Conservation (phyloP, 225 moss, liverwort and hornwort genomes). For the Thuidium tamariscinum region DNA sequence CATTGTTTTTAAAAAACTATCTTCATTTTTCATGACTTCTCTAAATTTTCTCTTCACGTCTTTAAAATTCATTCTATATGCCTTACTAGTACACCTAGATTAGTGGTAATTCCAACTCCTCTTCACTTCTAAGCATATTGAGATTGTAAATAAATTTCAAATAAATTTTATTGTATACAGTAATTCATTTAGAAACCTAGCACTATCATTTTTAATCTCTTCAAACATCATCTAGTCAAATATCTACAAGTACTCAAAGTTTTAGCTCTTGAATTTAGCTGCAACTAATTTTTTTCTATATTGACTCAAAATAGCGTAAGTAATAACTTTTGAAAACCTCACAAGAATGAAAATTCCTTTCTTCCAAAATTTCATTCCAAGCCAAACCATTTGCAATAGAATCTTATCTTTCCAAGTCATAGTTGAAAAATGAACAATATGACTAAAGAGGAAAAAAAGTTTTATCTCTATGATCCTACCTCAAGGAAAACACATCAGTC, state of each 20-base stretch:
- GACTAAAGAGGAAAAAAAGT: neutral
- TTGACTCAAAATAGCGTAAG: neutral
- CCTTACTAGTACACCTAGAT: neutral
- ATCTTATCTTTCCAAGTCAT: fast-evolving
- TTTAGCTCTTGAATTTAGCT: fast-evolving
- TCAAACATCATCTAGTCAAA: neutral
- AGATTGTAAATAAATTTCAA: neutral
- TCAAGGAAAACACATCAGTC: fast-evolving
- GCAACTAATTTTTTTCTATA: fast-evolving
- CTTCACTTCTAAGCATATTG: too few relatives aligned
- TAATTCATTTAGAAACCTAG: neutral
- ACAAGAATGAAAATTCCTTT: too few relatives aligned
- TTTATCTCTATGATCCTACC: neutral
- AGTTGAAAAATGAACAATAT: neutral
- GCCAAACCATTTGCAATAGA: neutral
- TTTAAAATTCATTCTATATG: neutral
- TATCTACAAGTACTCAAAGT: neutral
- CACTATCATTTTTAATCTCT: too few relatives aligned
- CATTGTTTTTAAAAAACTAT: neutral
- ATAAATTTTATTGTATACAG: neutral
- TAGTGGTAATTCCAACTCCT: neutral
- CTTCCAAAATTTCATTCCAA: neutral
- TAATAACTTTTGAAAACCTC: neutral
- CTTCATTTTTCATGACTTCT: neutral
- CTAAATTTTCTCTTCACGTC: neutral